Evolutionary conservation across 768 basidiomycete species (phyloP), one percentile per base, ranked within the genome.

Genomic region (Hemileccinum impolitum): DNA sequence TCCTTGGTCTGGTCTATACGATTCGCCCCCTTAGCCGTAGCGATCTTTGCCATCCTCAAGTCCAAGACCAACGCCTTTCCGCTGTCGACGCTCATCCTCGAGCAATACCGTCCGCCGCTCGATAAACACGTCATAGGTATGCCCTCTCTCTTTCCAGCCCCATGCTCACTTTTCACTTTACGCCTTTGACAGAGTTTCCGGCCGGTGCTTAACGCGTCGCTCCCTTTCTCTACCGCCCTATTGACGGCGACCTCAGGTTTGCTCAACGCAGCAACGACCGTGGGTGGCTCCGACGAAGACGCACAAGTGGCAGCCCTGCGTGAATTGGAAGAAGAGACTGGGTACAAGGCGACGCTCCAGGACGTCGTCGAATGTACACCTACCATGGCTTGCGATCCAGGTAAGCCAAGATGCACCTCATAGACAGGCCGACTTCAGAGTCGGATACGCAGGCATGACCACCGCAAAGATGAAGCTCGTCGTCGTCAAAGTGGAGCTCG

Each of bases 291-390:
- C 13, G 56, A 48, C 11, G 95, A 98, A 72, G 81, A 85, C 1
- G 75, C 90, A 0, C 89, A 87, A 66, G 69, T 78, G 15, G 80
- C 92, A 1, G 94, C 94, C 1, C 75, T 93, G 32, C 81, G 95
- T 18, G 95, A 98, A 65, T 77, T 98, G 13, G 77, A 84, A 59
- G 95, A 98, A 70, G 95, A 98, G 67, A 96, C 94, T 3, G 94
- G 94, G 5, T 95, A 81, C 69, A 81, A 77, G 45, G 87, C 85
- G 3, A 72, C 77, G 43, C 55, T 61, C 39, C 48, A 69, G 10
- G 65, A 74, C 43, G 74, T 94, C 26, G 59, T 87, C 28, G 79
- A 90, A 52, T 71, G 76, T 2, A 81, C 82, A 7, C 81, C 84
- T 3, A 57, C 83, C 19, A 61, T 85, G 21, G 85, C 86, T 31